Evolutionary conservation across 345 rosid genomes (phyloP).

Genomic region (Theobroma cacao): DNA sequence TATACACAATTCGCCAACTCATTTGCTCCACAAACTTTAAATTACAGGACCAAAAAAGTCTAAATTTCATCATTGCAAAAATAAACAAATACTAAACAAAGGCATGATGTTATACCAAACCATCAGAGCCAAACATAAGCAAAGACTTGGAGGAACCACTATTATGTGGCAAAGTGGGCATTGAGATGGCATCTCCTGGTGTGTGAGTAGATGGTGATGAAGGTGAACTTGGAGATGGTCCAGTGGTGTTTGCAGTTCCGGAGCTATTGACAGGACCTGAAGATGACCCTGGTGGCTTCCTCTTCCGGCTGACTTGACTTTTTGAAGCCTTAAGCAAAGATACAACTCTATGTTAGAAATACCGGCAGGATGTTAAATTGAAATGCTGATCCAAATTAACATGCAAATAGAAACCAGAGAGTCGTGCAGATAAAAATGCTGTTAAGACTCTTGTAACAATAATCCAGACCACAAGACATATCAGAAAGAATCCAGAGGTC

Average conservation of each 20-base stretch:
- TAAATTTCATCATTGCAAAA: background rate
- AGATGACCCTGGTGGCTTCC: slow-evolving; percentile 49
- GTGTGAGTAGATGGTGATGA: slow-evolving; percentile 57
- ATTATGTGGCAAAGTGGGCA: slow-evolving; percentile 42
- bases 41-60: background rate
- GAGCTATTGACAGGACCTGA: slow-evolving; percentile 59
- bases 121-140: slow-evolving; percentile 53
- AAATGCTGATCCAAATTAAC: background rate
- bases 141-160: slow-evolving; percentile 50
- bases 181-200: slow-evolving; percentile 49
- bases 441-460: background rate
- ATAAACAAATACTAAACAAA: background rate
- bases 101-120: slow-evolving; percentile 21
- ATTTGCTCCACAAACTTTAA: background rate
- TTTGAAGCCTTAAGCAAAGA: slow-evolving; percentile 43
- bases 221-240: slow-evolving; percentile 55
- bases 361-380: background rate
- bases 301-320: slow-evolving; percentile 47
- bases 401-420: background rate
- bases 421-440: background rate
- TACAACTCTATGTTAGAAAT: slow-evolving; percentile 7
- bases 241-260: slow-evolving; percentile 50
- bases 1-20: background rate
- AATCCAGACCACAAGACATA: background rate
- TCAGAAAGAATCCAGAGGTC: background rate